phyloP scores from a whole-genome alignment of 2,329 filamentous ascomycete genomes.

The Alternaria ethzedia region DNA sequence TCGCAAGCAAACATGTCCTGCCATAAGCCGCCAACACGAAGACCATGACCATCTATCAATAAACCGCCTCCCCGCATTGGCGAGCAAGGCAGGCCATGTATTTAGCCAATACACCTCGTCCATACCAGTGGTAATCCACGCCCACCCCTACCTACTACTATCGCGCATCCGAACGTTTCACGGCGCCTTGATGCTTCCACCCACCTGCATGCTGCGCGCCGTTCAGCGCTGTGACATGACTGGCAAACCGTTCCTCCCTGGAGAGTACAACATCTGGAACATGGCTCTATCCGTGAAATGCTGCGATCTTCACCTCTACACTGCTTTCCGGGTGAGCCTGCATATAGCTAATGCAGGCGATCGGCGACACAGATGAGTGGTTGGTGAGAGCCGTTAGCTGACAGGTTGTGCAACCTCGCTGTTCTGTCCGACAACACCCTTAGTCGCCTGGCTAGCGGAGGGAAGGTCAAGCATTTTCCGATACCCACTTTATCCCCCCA shows the following conservation, averaged over 20 bases:
- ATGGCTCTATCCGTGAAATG: slow-evolving; percentile 16
- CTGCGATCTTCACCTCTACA: slow-evolving; percentile 16
- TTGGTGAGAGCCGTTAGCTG: slow-evolving; percentile 24
- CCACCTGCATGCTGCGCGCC: slow-evolving; percentile 27
- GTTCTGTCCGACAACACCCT: slow-evolving; percentile 9
- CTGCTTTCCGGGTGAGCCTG: slow-evolving; percentile 29
- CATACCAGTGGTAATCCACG: slow-evolving; percentile 9
- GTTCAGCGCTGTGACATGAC: neutral
- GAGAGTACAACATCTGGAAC: slow-evolving; percentile 24
- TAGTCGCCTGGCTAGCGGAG: slow-evolving; percentile 2
- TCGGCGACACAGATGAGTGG: slow-evolving; percentile 22
- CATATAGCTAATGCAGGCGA: slow-evolving; percentile 38
- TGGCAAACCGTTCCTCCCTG: neutral
- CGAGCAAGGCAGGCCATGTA: slow-evolving; percentile 2
- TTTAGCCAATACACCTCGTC: slow-evolving; percentile 18
- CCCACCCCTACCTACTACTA: slow-evolving; percentile 9
- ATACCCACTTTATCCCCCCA: slow-evolving; percentile 8
- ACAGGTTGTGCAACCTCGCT: slow-evolving; percentile 23
- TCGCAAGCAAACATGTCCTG: slow-evolving; percentile 2
- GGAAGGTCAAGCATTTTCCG: slow-evolving; percentile 12
- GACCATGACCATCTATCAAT: slow-evolving; percentile 10
- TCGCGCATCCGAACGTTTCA: slow-evolving; percentile 31
- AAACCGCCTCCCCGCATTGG: neutral
- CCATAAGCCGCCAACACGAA: slow-evolving; percentile 2
- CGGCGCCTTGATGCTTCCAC: slow-evolving; percentile 30